Percentiles rank a stretch among this genome's conserved stretches.
Evolutionary conservation across 2,329 filamentous ascomycete species (phyloP).

Genomic region (Penicillium sp.): DNA sequence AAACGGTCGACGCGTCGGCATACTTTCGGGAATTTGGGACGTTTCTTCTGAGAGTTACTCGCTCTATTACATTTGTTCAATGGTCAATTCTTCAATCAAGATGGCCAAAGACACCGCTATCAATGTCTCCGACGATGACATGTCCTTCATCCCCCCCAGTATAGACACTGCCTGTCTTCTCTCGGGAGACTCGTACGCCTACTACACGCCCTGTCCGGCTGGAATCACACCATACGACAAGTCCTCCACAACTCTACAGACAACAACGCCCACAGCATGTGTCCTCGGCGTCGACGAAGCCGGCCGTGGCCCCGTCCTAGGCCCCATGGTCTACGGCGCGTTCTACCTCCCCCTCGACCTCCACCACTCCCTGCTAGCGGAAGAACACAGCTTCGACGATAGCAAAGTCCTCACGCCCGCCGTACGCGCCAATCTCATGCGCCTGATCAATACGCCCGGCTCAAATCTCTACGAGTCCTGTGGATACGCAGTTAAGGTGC

Average conservation of each 20-base stretch:
- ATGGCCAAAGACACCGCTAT: constrained; percentile 34
- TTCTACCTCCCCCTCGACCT: constrained; percentile 70
- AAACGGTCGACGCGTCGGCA: constrained; percentile 38
- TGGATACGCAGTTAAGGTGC: constrained; percentile 79
- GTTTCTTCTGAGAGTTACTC: no score
- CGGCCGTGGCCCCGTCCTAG: constrained; percentile 89
- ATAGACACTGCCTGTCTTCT: constrained; percentile 61
- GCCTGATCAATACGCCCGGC: constrained; percentile 66
- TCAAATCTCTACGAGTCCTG: constrained; percentile 63
- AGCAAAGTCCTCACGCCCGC: constrained; percentile 84
- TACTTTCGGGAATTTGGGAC: background rate
- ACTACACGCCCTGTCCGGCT: constrained; percentile 70
- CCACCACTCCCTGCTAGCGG: constrained; percentile 72
- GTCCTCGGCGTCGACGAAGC: constrained; percentile 92
- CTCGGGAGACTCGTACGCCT: constrained; percentile 67
- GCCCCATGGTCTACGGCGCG: constrained; percentile 67
- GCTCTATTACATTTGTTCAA: background rate
- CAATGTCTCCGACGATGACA: constrained; percentile 36
- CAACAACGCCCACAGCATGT: constrained; percentile 58
- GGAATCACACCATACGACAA: constrained; percentile 54
- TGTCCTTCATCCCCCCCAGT: constrained; percentile 67
- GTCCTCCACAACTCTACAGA: constrained; percentile 28
- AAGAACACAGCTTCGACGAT: constrained; percentile 87
- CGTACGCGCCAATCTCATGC: constrained; percentile 74
- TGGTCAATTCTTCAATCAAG: constrained; percentile 3